phyloP scores from a whole-genome alignment of 1,139 yeast genomes.

The Taphrina confusa region DNA sequence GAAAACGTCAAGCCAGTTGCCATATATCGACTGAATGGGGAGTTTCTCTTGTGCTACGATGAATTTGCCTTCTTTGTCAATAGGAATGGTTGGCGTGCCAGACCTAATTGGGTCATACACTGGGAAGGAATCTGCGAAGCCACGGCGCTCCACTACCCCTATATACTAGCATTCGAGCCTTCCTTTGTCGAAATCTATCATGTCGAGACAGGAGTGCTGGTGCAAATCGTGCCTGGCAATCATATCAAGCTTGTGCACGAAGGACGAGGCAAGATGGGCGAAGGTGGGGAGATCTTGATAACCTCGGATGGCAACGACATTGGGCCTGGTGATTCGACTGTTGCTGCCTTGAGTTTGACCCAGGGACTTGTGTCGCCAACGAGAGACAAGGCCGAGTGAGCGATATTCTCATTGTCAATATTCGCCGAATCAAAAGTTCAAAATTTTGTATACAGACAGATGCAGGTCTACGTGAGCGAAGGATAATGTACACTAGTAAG shows the following conservation, averaged over 20 bases:
- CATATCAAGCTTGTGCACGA: constrained; percentile 60
- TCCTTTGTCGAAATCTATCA: constrained; percentile 90
- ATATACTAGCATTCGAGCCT: constrained; percentile 83
- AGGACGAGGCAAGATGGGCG: constrained; percentile 65
- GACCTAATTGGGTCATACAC: constrained; percentile 88
- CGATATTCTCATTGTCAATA: neutral
- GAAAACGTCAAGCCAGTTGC: constrained; percentile 87
- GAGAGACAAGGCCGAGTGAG: constrained; percentile 2
- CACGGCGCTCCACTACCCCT: constrained; percentile 92
- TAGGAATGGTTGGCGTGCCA: constrained; percentile 93
- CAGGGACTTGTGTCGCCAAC: constrained; percentile 16
- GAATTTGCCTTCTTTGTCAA: constrained; percentile 94
- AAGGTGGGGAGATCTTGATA: constrained; percentile 89
- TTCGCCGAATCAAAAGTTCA: neutral
- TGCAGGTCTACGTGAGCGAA: neutral
- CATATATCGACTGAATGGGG: constrained; percentile 83
- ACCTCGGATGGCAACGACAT: constrained; percentile 62
- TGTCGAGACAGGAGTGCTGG: constrained; percentile 79
- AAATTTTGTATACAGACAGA: neutral
- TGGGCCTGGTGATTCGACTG: constrained; percentile 24
- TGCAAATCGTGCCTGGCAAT: constrained; percentile 91
- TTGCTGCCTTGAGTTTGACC: constrained; percentile 22
- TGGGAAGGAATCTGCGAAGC: constrained; percentile 97
- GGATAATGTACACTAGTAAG: constrained; percentile 10
- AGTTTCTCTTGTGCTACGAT: constrained; percentile 60